A percentile compares a stretch with the other conserved stretches of the same genome.
phyloP scores from a whole-genome alignment of 1,284 basidiomycete genomes.

The Sanghuangporus sanghuang region DNA sequence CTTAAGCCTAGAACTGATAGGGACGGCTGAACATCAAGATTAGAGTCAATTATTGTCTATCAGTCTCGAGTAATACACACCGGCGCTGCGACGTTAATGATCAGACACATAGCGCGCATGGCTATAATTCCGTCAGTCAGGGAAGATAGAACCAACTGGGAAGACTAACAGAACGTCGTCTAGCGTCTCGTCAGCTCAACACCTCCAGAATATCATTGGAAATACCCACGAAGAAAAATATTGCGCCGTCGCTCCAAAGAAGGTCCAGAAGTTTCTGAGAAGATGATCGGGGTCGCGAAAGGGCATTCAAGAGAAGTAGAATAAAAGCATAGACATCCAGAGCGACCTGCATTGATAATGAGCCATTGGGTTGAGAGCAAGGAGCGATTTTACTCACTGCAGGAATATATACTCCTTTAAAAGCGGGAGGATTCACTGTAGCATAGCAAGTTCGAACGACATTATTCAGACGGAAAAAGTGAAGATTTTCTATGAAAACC shows the following conservation, averaged over 20 bases:
- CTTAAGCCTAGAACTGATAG: background rate
- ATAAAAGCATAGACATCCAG: conserved; percentile 5
- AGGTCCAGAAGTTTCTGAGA: background rate
- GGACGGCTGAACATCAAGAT: background rate
- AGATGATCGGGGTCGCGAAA: conserved; percentile 1
- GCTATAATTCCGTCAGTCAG: background rate
- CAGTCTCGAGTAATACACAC: background rate
- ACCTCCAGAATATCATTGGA: background rate
- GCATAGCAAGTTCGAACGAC: background rate
- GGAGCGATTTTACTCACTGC: background rate
- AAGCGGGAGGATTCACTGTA: background rate
- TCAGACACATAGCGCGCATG: background rate
- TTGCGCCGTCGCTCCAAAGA: background rate
- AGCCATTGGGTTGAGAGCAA: no score
- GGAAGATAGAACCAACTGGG: background rate
- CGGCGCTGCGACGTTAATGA: background rate
- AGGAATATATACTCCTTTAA: background rate
- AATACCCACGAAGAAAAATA: conserved; percentile 1
- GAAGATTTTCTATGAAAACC: background rate
- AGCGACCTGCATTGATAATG: background rate
- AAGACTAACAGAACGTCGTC: conserved; percentile 1
- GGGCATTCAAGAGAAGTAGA: background rate
- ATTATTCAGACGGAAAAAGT: background rate
- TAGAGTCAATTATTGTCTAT: background rate
- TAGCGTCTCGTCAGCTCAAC: background rate